Conservation (phyloP, 805 yeast species). For the Cyberlindnera xylosilytica region DNA sequence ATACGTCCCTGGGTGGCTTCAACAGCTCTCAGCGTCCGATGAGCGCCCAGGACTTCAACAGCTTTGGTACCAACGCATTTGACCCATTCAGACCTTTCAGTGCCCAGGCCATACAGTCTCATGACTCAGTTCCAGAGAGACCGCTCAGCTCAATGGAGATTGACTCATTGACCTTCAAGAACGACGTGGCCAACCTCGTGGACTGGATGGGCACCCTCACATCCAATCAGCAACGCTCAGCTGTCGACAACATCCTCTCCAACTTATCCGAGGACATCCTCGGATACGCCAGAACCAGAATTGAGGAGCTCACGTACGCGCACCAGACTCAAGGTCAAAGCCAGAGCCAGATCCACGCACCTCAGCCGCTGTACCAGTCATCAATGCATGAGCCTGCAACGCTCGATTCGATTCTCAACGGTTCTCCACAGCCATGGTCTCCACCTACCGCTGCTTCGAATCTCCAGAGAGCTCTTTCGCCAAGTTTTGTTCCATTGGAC, state of each 20-base stretch:
- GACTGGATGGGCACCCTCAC: conserved; percentile 49
- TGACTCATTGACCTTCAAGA: conserved; percentile 39
- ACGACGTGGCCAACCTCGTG: conserved; percentile 47
- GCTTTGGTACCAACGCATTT: conserved; percentile 1
- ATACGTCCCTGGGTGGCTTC: conserved; percentile 18
- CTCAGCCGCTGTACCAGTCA: conserved; percentile 25
- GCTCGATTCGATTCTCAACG: conserved; percentile 37
- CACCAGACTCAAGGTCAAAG: conserved; percentile 10
- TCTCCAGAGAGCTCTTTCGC: conserved; percentile 32
- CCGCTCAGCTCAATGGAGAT: conserved; percentile 30
- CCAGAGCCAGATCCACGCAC: conserved; percentile 16
- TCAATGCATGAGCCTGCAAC: conserved; percentile 34
- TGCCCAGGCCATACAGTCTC: conserved; percentile 9
- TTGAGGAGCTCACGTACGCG: conserved; percentile 31
- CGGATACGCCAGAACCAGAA: conserved; percentile 44
- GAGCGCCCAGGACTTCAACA: neutral
- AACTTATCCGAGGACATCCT: conserved; percentile 50
- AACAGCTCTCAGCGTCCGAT: conserved; percentile 3
- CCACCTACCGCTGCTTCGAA: conserved; percentile 26
- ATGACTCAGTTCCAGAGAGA: conserved; percentile 24
- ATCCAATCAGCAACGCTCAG: conserved; percentile 48
- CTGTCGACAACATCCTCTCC: conserved; percentile 52
- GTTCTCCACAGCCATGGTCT: conserved; percentile 36
- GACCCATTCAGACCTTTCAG: conserved; percentile 23
- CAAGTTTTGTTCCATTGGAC: conserved; percentile 18